Evolutionary conservation across 2,329 filamentous ascomycete species (phyloP), one percentile per base, ranked within the genome.

Genomic region (Zymoseptoria tritici): DNA sequence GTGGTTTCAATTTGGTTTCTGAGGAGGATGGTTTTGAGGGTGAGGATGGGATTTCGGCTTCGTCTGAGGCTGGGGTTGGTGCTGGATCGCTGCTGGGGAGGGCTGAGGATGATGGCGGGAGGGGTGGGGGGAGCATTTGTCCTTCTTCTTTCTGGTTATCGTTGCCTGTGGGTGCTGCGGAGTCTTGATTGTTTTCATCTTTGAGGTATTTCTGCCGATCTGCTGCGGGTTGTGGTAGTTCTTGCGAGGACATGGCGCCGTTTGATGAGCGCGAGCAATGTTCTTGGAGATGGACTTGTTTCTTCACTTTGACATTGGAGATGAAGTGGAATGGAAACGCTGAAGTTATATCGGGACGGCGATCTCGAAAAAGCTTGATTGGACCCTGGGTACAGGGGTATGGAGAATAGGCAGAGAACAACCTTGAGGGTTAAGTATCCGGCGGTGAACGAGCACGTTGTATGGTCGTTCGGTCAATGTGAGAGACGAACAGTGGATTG

Each of bases 181-280:
- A 4, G 1, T 49, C n/a, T 52, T 55, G 6, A n/a, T 3, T 13
- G 36, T 7, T 52, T 49, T 59, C 49, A 24, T 53, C 24, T 16
- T 58, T 54, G n/a, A n/a, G n/a, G n/a, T 49, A 50, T 49, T 49
- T 26, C 21, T 6, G 7, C 5, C 21, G 46, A n/a, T 31, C n/a
- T 54, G 54, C 42, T 54, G 58, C 54, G 54, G 55, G 20, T 46
- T 31, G 22, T 49, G 55, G 59, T 57, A 58, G 56, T 50, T 64
- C 60, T 60, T 65, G 64, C 3, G 63, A 65, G 52, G 64, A 60
- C 67, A 69, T 70, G 57, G 59, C 60, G 66, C 62, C 58, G 59
- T 66, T 67, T 53, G 57, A 61, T 64, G 57, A 57, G 63, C 66
- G 66, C 56, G 62, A 65, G 58, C 61, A 65, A 46, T 46, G 11